Evolutionary conservation across 345 rosid species (phyloP), one percentile per base, ranked within the genome.

Genomic region (Gossypium rotundifolium): DNA sequence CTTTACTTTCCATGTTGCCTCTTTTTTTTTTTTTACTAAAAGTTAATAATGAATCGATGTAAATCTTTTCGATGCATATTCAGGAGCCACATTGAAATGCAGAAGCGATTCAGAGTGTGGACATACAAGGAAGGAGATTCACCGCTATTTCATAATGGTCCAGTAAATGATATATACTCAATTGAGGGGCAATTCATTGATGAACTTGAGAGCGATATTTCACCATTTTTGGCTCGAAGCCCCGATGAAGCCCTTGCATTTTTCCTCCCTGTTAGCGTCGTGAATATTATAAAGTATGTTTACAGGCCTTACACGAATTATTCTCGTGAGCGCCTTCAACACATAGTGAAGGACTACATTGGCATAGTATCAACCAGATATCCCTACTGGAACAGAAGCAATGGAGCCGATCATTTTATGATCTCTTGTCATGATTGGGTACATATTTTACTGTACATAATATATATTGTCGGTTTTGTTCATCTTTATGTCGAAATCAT

Each of bases 391-490:
- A 90, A 88, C 18, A 74, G 83, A 59, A 88, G 85, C 75, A 51
- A 23, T 0, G 91, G 96, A 12, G 91, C 84, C 0, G 96, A 88
- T 76, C 96, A 90, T 79, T 90, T 90, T 71, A 46, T 90, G 76
- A 66, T 90, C 52, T 87, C 93, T 64, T 88, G 96, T 51, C 96
- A 88, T 76, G 96, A 90, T 33, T 90, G 96, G 96, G 96, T 90
- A 85, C 11, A 11, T 10, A 22, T 55, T 33, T 20, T 5, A 40
- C 3, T 8, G 9, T 2, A 54, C 1, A 9, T 58, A 3, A 40
- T 10, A 45, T 59, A 18, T 18, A 1, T 40, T 29, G 11, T 64
- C 69, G 11, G 23, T 10, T 33, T 33, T 5, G 40, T 33, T 65
- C n/a, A 18, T 17, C 20, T 17, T 44, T 44, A 66, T 44, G 33